These are phyloP conservation scores for Penicillium griseofulvum DNA, from an alignment of 2,329 filamentous ascomycete genomes.

Conservation along the genomic window DNA sequence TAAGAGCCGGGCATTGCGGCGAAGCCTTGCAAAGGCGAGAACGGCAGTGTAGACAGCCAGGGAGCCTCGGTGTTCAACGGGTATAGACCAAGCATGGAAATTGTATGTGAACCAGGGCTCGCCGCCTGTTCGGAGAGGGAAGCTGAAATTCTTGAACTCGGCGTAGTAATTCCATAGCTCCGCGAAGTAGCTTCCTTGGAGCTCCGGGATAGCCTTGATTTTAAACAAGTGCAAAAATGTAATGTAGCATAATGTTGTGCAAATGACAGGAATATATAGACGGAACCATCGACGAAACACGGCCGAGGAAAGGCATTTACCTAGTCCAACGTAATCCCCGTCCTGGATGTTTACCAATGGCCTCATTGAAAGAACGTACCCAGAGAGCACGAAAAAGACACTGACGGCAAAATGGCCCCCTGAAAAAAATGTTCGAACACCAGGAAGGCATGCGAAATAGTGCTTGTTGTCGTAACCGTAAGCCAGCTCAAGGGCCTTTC, in stretches of 20 bases:
- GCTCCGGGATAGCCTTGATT: slow-evolving; percentile 44
- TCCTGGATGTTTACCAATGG: slow-evolving; percentile 46
- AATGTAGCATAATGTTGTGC: slow-evolving; percentile 55
- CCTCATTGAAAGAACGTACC: slow-evolving; percentile 53
- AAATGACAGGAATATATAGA: slow-evolving; percentile 53
- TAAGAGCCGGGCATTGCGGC: slow-evolving; percentile 54
- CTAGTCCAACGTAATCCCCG: slow-evolving; percentile 38
- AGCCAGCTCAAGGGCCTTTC: slow-evolving; percentile 51
- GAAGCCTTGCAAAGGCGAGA: slow-evolving; percentile 57
- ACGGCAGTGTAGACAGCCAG: slow-evolving; percentile 60
- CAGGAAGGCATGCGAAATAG: slow-evolving; percentile 55
- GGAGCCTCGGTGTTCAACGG: slow-evolving; percentile 63
- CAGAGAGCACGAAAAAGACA: slow-evolving; percentile 54
- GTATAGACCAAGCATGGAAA: slow-evolving; percentile 63
- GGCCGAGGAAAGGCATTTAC: slow-evolving; percentile 48
- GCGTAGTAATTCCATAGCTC: slow-evolving; percentile 54
- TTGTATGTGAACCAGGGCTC: slow-evolving; percentile 59
- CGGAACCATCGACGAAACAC: slow-evolving; percentile 53
- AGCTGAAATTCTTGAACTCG: slow-evolving; percentile 68
- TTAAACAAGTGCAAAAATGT: slow-evolving; percentile 55
- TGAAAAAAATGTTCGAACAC: slow-evolving; percentile 59
- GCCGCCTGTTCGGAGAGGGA: slow-evolving; percentile 59
- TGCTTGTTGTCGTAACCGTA: slow-evolving; percentile 47
- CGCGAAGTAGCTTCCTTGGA: slow-evolving; percentile 44
- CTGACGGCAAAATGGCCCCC: slow-evolving; percentile 61